Conservation (phyloP, 2,329 filamentous ascomycete genomes). For the Didymella lethalis region DNA sequence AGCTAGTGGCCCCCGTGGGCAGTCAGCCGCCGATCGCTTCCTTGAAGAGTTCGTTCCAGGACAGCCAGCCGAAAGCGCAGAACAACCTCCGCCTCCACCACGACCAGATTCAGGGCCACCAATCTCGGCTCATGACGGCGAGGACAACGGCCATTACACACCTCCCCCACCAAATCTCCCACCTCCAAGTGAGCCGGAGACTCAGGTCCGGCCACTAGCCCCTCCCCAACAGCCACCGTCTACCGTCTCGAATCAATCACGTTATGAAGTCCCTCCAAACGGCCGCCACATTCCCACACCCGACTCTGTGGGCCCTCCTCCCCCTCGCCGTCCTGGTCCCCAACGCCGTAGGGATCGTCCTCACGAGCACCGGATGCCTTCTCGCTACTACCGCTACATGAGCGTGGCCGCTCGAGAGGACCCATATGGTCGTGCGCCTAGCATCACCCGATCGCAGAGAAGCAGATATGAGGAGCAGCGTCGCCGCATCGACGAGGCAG, state of each 20-base stretch:
- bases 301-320: slow-evolving; percentile 32
- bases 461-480: slow-evolving; percentile 48
- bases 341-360: slow-evolving; percentile 45
- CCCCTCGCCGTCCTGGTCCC: slow-evolving; percentile 37
- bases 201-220: slow-evolving; percentile 26
- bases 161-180: slow-evolving; percentile 36
- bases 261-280: slow-evolving; percentile 33
- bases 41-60: slow-evolving; percentile 43
- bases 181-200: slow-evolving; percentile 27
- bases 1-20: slow-evolving; percentile 31
- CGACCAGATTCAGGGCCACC: slow-evolving; percentile 28
- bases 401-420: slow-evolving; percentile 45
- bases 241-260: slow-evolving; percentile 45
- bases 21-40: slow-evolving; percentile 48
- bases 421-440: slow-evolving; percentile 45
- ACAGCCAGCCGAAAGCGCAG: slow-evolving; percentile 27
- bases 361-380: slow-evolving; percentile 44
- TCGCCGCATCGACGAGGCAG: slow-evolving; percentile 48
- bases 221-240: slow-evolving; percentile 38
- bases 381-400: slow-evolving; percentile 49
- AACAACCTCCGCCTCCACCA: slow-evolving; percentile 23
- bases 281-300: slow-evolving; percentile 40
- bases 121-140: slow-evolving; percentile 31
- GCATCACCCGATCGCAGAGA: slow-evolving; percentile 47
- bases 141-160: slow-evolving; percentile 42